phyloP scores from a whole-genome alignment of 2,329 filamentous ascomycete genomes.

The Clonostachys rosea region DNA sequence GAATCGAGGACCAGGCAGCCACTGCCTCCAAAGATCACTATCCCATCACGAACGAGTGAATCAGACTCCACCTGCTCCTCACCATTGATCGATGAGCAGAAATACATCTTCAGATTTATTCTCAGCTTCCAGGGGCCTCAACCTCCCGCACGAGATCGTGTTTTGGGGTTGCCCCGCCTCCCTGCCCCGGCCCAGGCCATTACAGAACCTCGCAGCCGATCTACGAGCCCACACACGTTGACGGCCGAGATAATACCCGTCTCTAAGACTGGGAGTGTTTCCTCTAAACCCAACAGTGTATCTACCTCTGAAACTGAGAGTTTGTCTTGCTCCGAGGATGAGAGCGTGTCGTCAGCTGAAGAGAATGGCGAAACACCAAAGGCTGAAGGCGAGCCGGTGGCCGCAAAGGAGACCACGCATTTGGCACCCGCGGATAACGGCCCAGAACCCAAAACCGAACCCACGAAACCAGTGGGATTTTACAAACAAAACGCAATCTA shows the following conservation, averaged over 20 bases:
- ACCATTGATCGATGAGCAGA: slow-evolving; percentile 48
- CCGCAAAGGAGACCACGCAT: background rate
- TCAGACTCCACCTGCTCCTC: slow-evolving; percentile 50
- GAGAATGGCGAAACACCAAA: background rate
- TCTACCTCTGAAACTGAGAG: no score
- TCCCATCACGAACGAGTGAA: slow-evolving; percentile 18
- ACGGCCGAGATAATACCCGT: no score
- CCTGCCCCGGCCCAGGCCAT: slow-evolving; percentile 66
- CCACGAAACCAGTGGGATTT: slow-evolving; percentile 39
- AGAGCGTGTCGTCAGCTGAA: background rate
- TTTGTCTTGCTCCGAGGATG: background rate
- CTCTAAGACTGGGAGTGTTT: no score
- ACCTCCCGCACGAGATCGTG: slow-evolving; percentile 51
- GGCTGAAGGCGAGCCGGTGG: background rate
- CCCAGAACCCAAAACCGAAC: slow-evolving; percentile 27
- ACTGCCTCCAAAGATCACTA: slow-evolving; percentile 7
- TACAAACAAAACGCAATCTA: slow-evolving; percentile 51
- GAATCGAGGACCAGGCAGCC: slow-evolving; percentile 28
- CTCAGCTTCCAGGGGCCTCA: slow-evolving; percentile 59
- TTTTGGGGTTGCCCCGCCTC: slow-evolving; percentile 64
- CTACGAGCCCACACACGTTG: no score
- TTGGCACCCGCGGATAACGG: background rate
- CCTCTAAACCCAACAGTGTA: no score
- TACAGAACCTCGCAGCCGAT: background rate
- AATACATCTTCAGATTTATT: slow-evolving; percentile 71